Percentiles rank a stretch among this genome's conserved stretches.
Conservation (phyloP, 2,329 filamentous ascomycete genomes). For the Exophiala xenobiotica region DNA sequence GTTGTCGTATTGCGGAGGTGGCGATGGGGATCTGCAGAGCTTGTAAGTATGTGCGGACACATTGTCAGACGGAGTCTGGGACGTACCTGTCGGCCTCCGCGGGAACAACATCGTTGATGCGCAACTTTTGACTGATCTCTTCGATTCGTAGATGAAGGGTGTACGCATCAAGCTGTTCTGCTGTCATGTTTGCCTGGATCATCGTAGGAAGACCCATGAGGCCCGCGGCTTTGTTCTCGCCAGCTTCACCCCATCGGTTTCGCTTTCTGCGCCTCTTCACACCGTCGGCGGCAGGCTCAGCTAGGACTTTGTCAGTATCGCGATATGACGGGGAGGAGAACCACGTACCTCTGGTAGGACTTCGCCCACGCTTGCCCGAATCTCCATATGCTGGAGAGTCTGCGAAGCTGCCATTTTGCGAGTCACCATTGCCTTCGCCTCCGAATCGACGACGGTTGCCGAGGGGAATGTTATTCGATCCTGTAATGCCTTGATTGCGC, state of each 20-base stretch:
- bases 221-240: constrained; percentile 97
- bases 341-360: constrained; percentile 73
- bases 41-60: constrained; percentile 24
- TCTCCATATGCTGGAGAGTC: constrained; percentile 50
- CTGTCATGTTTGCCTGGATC: constrained; percentile 97
- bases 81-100: constrained; percentile 91
- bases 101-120: constrained; percentile 98
- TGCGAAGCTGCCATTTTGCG: constrained; percentile 43
- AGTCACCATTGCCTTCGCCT: constrained; percentile 58
- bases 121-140: constrained; percentile 98
- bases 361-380: constrained; percentile 81
- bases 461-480: constrained; percentile 96
- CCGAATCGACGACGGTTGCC: constrained; percentile 80
- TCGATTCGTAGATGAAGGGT: constrained; percentile 95
- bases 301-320: constrained; percentile 34
- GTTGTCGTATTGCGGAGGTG: constrained; percentile 96
- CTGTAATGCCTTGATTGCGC: constrained; percentile 80
- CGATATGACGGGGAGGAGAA: constrained; percentile 9
- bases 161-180: constrained; percentile 96
- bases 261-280: constrained; percentile 93
- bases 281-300: constrained; percentile 64
- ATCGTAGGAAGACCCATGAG: constrained; percentile 96
- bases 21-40: constrained; percentile 77
- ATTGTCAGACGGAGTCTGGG: constrained; percentile 4
- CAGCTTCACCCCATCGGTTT: constrained; percentile 95